phyloP scores from a whole-genome alignment of 805 yeast genomes.

The Ogataea trehalophila region DNA sequence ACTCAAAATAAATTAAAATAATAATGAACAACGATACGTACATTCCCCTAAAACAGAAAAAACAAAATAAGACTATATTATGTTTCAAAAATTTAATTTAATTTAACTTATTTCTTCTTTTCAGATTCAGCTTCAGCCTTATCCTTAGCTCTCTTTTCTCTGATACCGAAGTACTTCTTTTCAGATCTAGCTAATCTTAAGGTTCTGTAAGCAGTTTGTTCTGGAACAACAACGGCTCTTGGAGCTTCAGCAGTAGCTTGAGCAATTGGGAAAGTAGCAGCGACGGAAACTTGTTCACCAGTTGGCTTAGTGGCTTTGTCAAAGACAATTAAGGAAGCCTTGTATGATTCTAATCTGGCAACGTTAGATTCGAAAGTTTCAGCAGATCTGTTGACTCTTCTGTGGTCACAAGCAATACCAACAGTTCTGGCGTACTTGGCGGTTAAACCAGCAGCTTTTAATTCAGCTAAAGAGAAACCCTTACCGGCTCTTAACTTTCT shows the following conservation, averaged over 20 bases:
- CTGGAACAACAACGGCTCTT: constrained; percentile 82
- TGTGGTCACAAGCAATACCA: constrained; percentile 99
- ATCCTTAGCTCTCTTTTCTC: constrained; percentile 96
- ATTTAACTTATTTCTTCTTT: constrained; percentile 79
- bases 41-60: not conserved
- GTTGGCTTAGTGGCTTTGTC: constrained; percentile 80
- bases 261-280: constrained; percentile 86
- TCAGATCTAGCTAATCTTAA: constrained; percentile 93
- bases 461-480: constrained; percentile 97
- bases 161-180: constrained; percentile 90
- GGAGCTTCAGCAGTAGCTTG: constrained; percentile 72
- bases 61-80: not conserved
- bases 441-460: constrained; percentile 94
- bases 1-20: not conserved
- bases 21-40: not conserved
- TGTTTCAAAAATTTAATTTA: not conserved
- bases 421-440: constrained; percentile 95
- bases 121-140: constrained; percentile 99
- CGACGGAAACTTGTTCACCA: constrained; percentile 73
- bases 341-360: constrained; percentile 94
- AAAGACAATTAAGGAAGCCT: constrained; percentile 91
- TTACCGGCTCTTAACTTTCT: constrained; percentile 99
- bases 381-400: constrained; percentile 97
- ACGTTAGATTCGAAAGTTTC: constrained; percentile 95
- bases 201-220: constrained; percentile 80